Evolutionary conservation across 148 eudicot species (phyloP), one percentile per base, ranked within the genome.

Genomic region (Diospyros lotus): DNA sequence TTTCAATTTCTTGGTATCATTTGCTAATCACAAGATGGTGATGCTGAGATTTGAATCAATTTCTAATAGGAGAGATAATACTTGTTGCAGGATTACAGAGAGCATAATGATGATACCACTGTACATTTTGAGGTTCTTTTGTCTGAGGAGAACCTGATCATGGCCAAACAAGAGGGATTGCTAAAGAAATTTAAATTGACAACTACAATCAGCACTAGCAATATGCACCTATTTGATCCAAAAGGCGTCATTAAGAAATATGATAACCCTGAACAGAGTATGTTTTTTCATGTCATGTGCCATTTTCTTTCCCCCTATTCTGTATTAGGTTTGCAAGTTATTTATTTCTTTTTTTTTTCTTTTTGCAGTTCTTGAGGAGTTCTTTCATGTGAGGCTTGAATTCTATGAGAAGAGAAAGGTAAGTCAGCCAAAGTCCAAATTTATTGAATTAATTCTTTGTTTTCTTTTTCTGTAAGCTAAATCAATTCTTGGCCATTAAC

Each of bases 211-310:
- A 87, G 87, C 88, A 95, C 96, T 5, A 90, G 87, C 70, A 95
- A 95, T 85, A 95, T 95, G 99, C 99, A 95, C 79, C 88, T 95
- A 13, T 95, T 95, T 77, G 94, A 91, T 53, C 62, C 86, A 12
- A 84, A 87, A 18, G 97, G 97, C 73, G 82, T 86, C 74, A 93
- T 95, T 15, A 90, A 88, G 86, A 90, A 88, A 85, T 95, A 92
- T 80, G 93, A 89, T 56, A 74, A 82, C 60, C 91, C 97, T 71
- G 99, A 88, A 79, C 88, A 92, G 70, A 91, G 99, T 95, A 91
- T 28, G 93, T 28, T 28, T 28, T 28, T 28, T 28, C 28, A 28
- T 28, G 28, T 28, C 28, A 28, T 28, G 28, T 28, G 28, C 28
- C 28, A 28, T 28, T 28, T 28, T 28, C 28, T 28, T 28, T 28